A percentile compares a stretch with the other conserved stretches of the same genome.
phyloP scores from a whole-genome alignment of 768 basidiomycete genomes.

The Clavulina sp. region DNA sequence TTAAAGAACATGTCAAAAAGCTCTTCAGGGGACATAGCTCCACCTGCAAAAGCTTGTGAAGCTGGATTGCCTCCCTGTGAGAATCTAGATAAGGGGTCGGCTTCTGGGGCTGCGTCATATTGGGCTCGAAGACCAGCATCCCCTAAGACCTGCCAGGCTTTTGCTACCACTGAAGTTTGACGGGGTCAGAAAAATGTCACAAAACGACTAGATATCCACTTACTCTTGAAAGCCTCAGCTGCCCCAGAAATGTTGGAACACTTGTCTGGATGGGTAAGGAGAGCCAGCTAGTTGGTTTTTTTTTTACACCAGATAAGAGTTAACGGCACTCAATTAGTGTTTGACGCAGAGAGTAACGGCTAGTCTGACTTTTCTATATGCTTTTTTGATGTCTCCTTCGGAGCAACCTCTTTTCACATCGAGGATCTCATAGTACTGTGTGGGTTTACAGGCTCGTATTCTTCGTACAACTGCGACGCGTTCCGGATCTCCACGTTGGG shows the following conservation, averaged over 20 bases:
- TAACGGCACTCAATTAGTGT: neutral
- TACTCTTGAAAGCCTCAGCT: slow-evolving; percentile 96
- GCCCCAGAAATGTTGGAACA: slow-evolving; percentile 97
- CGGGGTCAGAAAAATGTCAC: neutral
- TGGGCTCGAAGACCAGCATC: slow-evolving; percentile 82
- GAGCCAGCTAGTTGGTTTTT: slow-evolving; percentile 41
- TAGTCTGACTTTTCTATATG: slow-evolving; percentile 73
- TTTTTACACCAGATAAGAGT: neutral
- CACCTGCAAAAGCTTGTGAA: slow-evolving; percentile 22
- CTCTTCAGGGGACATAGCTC: slow-evolving; percentile 90
- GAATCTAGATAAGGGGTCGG: slow-evolving; percentile 64
- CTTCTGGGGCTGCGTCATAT: slow-evolving; percentile 78
- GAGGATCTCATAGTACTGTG: slow-evolving; percentile 88
- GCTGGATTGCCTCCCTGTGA: slow-evolving; percentile 7
- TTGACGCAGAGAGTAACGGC: neutral
- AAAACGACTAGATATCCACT: slow-evolving; percentile 16
- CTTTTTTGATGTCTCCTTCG: slow-evolving; percentile 77
- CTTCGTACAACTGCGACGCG: slow-evolving; percentile 71
- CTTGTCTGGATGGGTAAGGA: slow-evolving; percentile 82
- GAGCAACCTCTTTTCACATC: slow-evolving; percentile 63
- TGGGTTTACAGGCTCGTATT: slow-evolving; percentile 68
- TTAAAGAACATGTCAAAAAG: slow-evolving; percentile 99
- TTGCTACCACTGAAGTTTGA: slow-evolving; percentile 69
- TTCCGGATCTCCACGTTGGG: slow-evolving; percentile 32
- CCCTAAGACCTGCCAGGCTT: slow-evolving; percentile 91